phyloP scores from a whole-genome alignment of 306 rosid genomes.

The Elaeagnus macrophylla region DNA sequence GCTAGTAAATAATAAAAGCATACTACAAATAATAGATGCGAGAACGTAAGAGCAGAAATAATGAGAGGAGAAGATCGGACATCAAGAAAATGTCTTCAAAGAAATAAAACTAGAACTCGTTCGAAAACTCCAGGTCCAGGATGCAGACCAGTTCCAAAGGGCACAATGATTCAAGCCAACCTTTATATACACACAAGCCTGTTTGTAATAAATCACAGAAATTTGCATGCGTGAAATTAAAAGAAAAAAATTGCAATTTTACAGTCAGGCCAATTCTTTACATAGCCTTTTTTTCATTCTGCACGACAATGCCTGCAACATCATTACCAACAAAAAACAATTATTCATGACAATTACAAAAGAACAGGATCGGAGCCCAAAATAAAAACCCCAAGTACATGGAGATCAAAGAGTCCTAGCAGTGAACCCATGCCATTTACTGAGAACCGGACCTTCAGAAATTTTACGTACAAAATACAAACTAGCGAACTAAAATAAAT shows the following conservation, averaged over 20 bases:
- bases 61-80: slow-evolving; percentile 7
- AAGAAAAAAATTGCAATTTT: slow-evolving; percentile 23
- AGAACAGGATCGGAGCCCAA: no score
- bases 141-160: slow-evolving; percentile 12
- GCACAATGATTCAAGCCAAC: slow-evolving; percentile 24
- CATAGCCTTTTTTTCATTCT: slow-evolving; percentile 20
- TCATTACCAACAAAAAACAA: not conserved
- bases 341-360: no score
- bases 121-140: not conserved
- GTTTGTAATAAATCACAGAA: slow-evolving; percentile 28
- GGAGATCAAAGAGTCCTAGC: not conserved
- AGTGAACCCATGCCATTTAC: no score
- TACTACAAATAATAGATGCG: no score
- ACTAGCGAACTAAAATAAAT: not conserved
- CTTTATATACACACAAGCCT: slow-evolving; percentile 34
- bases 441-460: no score
- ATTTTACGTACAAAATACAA: not conserved
- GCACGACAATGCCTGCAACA: slow-evolving; percentile 36
- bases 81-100: slow-evolving; percentile 15
- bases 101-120: slow-evolving; percentile 12
- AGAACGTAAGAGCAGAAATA: no score
- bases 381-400: no score
- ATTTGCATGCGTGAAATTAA: slow-evolving; percentile 19
- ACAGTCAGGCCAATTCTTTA: slow-evolving; percentile 31
- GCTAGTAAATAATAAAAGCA: no score